phyloP scores from a whole-genome alignment of 805 yeast species.

The Diddensiella caesifluorescens region DNA sequence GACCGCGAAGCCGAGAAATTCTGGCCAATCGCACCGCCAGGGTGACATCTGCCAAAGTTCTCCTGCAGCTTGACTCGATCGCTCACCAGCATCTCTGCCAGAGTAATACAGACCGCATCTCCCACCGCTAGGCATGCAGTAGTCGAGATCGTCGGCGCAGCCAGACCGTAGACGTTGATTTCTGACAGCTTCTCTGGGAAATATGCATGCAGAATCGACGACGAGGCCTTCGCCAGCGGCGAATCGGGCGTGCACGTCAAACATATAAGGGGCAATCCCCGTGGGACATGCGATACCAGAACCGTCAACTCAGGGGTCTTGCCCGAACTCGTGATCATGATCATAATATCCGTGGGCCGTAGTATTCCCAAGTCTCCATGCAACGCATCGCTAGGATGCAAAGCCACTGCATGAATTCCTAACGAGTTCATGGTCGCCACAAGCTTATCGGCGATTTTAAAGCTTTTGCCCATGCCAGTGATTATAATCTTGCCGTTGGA shows the following conservation, averaged over 20 bases:
- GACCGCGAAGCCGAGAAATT: constrained; percentile 25
- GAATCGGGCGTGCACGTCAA: constrained; percentile 61
- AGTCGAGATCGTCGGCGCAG: constrained; percentile 85
- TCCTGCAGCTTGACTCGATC: constrained; percentile 50
- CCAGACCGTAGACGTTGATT: constrained; percentile 62
- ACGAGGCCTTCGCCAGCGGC: constrained; percentile 46
- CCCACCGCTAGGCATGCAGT: constrained; percentile 70
- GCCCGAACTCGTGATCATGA: constrained; percentile 76
- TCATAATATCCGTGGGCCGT: constrained; percentile 48
- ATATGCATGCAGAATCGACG: constrained; percentile 57
- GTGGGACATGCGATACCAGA: constrained; percentile 54
- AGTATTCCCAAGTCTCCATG: constrained; percentile 86
- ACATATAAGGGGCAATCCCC: constrained; percentile 48
- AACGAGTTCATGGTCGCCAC: constrained; percentile 81
- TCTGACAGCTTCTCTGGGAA: constrained; percentile 57
- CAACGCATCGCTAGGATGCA: constrained; percentile 84
- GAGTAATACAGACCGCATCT: constrained; percentile 71
- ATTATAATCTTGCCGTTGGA: constrained; percentile 65
- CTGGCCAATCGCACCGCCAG: constrained; percentile 86
- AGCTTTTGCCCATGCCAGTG: constrained; percentile 82
- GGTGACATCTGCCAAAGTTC: constrained; percentile 69
- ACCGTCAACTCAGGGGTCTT: constrained; percentile 67
- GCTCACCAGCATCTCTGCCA: constrained; percentile 59
- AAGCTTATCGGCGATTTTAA: constrained; percentile 69
- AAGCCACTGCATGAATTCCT: constrained; percentile 56